These are phyloP conservation scores for Baeospora myosura DNA, from an alignment of 1,284 basidiomycete species.

Conservation along the genomic window DNA sequence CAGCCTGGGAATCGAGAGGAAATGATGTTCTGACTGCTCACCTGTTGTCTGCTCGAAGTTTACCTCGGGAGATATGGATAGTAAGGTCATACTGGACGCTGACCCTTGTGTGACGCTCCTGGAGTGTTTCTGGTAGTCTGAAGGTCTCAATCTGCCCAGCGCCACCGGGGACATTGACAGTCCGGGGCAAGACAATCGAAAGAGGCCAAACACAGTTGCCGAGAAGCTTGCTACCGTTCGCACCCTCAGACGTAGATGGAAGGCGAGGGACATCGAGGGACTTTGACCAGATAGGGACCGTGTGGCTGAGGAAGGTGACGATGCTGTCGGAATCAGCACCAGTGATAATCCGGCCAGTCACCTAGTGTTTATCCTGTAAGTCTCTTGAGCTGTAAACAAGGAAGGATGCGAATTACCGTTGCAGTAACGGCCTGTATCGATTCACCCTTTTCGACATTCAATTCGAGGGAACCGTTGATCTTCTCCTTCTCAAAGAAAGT, in stretches of 20 bases:
- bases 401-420: constrained; percentile 12
- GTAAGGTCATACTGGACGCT: constrained; percentile 29
- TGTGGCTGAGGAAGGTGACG: constrained; percentile 24
- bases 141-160: constrained; percentile 7
- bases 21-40: constrained; percentile 17
- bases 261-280: constrained; percentile 21
- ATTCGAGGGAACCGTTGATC: constrained; percentile 22
- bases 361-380: constrained; percentile 13
- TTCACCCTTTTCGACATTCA: constrained; percentile 23
- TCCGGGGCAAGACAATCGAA: constrained; percentile 26
- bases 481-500: constrained; percentile 23
- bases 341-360: constrained; percentile 28
- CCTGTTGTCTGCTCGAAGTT: constrained; percentile 29
- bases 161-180: constrained; percentile 14
- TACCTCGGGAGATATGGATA: constrained; percentile 25
- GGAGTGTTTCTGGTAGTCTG: constrained; percentile 26
- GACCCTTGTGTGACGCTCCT: constrained; percentile 22
- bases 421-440: constrained; percentile 16
- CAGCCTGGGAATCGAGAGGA: background rate
- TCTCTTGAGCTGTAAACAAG: background rate
- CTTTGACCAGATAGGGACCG: constrained; percentile 26
- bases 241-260: constrained; percentile 7
- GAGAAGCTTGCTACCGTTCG: constrained; percentile 20
- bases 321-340: constrained; percentile 21
- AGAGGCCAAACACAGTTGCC: constrained; percentile 30